Conservation (phyloP, 148 eudicot genomes). For the Silene latifolia region DNA sequence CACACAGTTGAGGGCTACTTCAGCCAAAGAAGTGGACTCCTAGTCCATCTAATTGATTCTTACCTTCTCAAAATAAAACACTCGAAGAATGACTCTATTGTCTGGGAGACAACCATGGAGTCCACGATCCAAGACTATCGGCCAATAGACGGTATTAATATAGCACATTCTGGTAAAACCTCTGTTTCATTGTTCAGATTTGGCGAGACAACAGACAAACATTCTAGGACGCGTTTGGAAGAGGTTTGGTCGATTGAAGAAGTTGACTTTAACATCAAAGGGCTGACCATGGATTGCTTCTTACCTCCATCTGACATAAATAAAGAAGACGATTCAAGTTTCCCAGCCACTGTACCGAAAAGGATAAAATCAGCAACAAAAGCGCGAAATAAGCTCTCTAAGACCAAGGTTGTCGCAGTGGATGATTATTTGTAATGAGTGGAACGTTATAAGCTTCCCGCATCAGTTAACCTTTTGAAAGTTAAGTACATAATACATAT, state of each 20-base stretch:
- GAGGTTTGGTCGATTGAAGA: constrained; percentile 84
- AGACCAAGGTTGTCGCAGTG: constrained; percentile 38
- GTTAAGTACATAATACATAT: too few species aligned
- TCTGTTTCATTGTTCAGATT: constrained; percentile 56
- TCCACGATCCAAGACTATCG: constrained; percentile 67
- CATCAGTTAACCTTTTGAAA: background rate
- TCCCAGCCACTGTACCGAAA: constrained; percentile 20
- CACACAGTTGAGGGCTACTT: constrained; percentile 93
- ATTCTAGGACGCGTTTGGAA: constrained; percentile 70
- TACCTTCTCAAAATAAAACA: constrained; percentile 63
- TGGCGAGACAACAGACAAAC: constrained; percentile 57
- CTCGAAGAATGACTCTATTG: constrained; percentile 47
- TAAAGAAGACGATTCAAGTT: constrained; percentile 51
- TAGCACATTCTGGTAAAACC: constrained; percentile 76
- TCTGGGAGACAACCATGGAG: constrained; percentile 95
- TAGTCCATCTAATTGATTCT: constrained; percentile 68
- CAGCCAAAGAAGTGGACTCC: constrained; percentile 83
- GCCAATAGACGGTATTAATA: constrained; percentile 66
- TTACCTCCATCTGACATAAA: constrained; percentile 78
- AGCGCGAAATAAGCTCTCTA: constrained; percentile 24
- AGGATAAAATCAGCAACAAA: constrained; percentile 14
- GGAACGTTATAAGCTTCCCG: constrained; percentile 18
- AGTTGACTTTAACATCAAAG: constrained; percentile 79
- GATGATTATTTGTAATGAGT: constrained; percentile 35
- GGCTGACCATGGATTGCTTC: constrained; percentile 65